Conservation (phyloP, 495 filamentous ascomycete genomes). For the Alectoria sarmentosa region DNA sequence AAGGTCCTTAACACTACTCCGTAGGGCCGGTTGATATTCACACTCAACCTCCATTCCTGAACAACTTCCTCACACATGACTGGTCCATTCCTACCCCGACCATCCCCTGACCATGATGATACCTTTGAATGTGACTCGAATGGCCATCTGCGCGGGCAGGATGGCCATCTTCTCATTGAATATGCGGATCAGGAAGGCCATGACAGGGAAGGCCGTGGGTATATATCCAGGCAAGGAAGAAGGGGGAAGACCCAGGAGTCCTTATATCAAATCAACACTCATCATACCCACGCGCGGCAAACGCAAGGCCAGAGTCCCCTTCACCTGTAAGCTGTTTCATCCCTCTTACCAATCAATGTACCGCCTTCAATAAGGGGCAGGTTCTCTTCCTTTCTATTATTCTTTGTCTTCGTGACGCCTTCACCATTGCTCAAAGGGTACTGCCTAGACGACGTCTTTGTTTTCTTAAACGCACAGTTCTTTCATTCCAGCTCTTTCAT, state of each 20-base stretch:
- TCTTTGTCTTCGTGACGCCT: slow-evolving; percentile 2
- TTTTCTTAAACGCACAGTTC: not conserved
- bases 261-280: slow-evolving; percentile 5
- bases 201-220: slow-evolving; percentile 13
- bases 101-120: slow-evolving; percentile 15
- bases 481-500: slow-evolving; percentile 7
- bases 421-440: slow-evolving; percentile 5
- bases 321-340: slow-evolving; percentile 15
- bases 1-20: not conserved
- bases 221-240: slow-evolving; percentile 17
- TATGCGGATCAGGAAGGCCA: slow-evolving; percentile 12
- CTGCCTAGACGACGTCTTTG: not conserved
- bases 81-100: slow-evolving; percentile 20
- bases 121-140: slow-evolving; percentile 14
- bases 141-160: slow-evolving; percentile 5
- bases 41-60: slow-evolving; percentile 18
- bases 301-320: slow-evolving; percentile 4
- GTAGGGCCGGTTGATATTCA: slow-evolving; percentile 6
- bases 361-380: not conserved
- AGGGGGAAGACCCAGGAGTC: slow-evolving; percentile 1
- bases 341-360: not conserved
- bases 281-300: slow-evolving; percentile 8
- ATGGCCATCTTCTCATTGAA: slow-evolving; percentile 2
- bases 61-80: slow-evolving; percentile 14
- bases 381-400: not conserved